Evolutionary conservation across 192 early-diverging fungal genomes (phyloP).

Genomic region (Podila epigama): DNA sequence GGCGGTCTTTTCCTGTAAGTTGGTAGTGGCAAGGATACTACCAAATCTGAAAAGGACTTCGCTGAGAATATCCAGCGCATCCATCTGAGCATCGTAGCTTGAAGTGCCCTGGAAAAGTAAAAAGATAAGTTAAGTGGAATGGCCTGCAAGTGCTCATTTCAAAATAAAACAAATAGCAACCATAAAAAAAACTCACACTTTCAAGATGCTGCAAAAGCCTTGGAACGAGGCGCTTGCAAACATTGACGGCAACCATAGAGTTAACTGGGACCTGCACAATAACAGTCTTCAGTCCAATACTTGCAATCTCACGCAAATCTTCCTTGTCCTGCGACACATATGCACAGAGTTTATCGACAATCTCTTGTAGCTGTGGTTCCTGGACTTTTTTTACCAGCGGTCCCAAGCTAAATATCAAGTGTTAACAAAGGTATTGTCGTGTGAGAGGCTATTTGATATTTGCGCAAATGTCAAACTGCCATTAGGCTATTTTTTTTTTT

Average conservation of each 20-base stretch:
- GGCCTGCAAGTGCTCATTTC: too few relatives aligned
- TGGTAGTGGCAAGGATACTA: conserved; percentile 55
- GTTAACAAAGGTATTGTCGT: not conserved
- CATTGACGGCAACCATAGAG: conserved; percentile 54
- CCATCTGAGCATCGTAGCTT: conserved; percentile 67
- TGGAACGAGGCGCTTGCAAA: conserved; percentile 73
- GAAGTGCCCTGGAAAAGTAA: conserved; percentile 43
- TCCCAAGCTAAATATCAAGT: conserved; percentile 60
- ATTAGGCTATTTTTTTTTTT: not conserved
- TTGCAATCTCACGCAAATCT: conserved; percentile 81
- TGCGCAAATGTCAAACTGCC: not conserved
- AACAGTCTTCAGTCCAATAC: conserved; percentile 85
- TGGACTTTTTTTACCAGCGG: conserved; percentile 80
- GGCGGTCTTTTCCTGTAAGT: conserved; percentile 66
- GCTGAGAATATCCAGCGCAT: conserved; percentile 77
- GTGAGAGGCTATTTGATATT: not conserved
- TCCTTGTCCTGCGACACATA: conserved; percentile 67
- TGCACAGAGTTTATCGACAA: conserved; percentile 74
- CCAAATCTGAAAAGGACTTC: conserved; percentile 80
- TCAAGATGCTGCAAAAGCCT: conserved; percentile 69
- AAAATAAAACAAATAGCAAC: too few relatives aligned
- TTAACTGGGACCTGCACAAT: conserved; percentile 72
- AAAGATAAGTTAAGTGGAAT: not conserved
- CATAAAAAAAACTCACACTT: conserved; percentile 66
- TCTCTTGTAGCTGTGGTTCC: conserved; percentile 70